phyloP scores from a whole-genome alignment of 495 filamentous ascomycete genomes.

The Hypoxylon cercidicola region DNA sequence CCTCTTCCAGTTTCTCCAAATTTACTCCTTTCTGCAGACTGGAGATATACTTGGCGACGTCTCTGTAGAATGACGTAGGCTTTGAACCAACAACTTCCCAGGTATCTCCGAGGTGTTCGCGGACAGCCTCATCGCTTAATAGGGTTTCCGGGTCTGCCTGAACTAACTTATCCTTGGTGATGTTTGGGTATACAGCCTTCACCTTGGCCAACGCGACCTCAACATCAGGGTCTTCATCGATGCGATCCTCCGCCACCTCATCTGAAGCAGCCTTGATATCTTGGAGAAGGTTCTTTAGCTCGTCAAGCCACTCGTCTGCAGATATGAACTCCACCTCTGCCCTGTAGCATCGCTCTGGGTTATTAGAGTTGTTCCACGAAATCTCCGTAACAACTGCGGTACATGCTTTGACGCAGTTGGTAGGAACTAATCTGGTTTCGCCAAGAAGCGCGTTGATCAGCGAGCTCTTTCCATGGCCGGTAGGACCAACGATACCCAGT shows the following conservation, averaged over 20 bases:
- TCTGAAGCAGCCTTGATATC: conserved; percentile 55
- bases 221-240: conserved; percentile 55
- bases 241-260: conserved; percentile 48
- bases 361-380: conserved; percentile 58
- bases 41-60: conserved; percentile 7
- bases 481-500: conserved; percentile 61
- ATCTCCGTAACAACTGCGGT: conserved; percentile 71
- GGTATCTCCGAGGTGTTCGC: conserved; percentile 56
- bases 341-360: conserved; percentile 53
- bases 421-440: conserved; percentile 43
- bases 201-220: conserved; percentile 68
- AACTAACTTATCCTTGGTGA: conserved; percentile 56
- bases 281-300: conserved; percentile 54
- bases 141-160: conserved; percentile 49
- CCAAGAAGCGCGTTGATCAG: conserved; percentile 64
- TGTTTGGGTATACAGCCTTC: conserved; percentile 66
- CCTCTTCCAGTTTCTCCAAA: conserved; percentile 8
- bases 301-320: conserved; percentile 60
- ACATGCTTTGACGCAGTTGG: conserved; percentile 56
- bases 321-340: conserved; percentile 67
- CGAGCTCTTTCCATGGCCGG: conserved; percentile 62
- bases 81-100: conserved; percentile 48
- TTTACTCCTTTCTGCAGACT: conserved; percentile 9
- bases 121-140: conserved; percentile 47
- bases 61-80: conserved; percentile 27